Base-by-base conservation (phyloP, 768 basidiomycete genomes). In the Panellus pusillus region DNA sequence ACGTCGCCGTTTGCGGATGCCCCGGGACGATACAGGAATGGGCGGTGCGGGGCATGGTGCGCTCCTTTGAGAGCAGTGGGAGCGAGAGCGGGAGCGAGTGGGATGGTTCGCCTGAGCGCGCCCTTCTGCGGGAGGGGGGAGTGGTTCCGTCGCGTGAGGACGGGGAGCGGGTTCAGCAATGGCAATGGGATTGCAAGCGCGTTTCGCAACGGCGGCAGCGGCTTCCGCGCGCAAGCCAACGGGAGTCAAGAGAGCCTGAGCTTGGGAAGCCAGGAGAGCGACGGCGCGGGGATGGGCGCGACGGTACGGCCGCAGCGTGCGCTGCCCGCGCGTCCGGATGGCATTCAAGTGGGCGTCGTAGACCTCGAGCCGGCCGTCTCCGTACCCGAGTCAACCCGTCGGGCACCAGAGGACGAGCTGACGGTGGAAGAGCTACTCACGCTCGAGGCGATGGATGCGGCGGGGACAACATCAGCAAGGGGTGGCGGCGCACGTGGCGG, bases 31-130 rank as follows among this genome's bases (percentile, higher is more conserved):
- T 59, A 51, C 41, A 31, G 58, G 9, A 60, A 60, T 27, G 58
- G 59, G 11, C 59, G 59, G 59, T 60, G 37, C 43, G 44, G 43
- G 59, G 59, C 20, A 60, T 60, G 59, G 59, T 60, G 24, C 50
- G 59, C 39, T 42, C 50, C 28, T 56, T 60, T 40, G 59, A 60
- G 55, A 60, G 59, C 41, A 60, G 59, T 19, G 59, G 59, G 35
- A 60, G 59, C 36, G 59, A 60, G 44, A 50, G 49, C n/a, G 50
- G 24, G 37, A 28, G 35, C 20, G 48, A 47, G 47, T 29, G 50
- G 27, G 45, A 46, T 9, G 52, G 44, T 35, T 55, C 53, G 20
- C 58, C 58, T 8, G 59, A 60, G 35, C 28, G 53, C 8, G 53
- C 37, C 24, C 24, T 24, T 24, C 24, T 31, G 45, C 2, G 27